Evolutionary conservation across 306 rosid genomes (phyloP).

Genomic region (Trifolium subterraneum): DNA sequence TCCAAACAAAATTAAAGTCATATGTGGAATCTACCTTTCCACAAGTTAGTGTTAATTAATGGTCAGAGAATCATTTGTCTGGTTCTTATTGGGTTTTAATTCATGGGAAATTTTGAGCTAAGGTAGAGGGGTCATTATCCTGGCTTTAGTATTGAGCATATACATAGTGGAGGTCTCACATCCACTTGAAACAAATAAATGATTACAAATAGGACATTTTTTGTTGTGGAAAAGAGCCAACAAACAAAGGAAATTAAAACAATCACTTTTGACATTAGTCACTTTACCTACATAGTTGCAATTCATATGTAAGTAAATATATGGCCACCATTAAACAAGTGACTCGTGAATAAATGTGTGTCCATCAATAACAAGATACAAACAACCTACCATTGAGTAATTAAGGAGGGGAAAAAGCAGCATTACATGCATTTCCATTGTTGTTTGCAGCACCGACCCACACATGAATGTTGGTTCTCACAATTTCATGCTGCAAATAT

Average conservation of each 20-base stretch:
- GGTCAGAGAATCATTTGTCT: constrained; percentile 25
- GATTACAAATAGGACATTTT: constrained; percentile 33
- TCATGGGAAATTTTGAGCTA: not conserved
- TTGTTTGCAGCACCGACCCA: not conserved
- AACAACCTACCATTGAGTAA: not conserved
- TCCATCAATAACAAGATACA: no score
- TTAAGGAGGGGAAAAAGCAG: not conserved
- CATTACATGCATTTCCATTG: not conserved
- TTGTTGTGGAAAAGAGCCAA: constrained; percentile 16
- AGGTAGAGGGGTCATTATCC: not conserved
- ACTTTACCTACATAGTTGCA: not conserved
- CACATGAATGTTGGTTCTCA: not conserved
- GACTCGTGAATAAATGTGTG: not conserved
- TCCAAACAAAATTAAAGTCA: constrained; percentile 36
- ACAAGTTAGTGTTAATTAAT: constrained; percentile 32
- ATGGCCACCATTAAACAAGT: not conserved
- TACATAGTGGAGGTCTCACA: not conserved
- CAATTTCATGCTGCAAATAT: no score
- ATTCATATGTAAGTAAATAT: no score
- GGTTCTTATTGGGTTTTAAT: constrained; percentile 23
- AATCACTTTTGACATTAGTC: not conserved
- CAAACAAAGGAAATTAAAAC: constrained; percentile 7
- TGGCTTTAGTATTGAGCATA: not conserved
- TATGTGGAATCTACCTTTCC: constrained; percentile 34
- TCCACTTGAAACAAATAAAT: constrained; percentile 12